Base-by-base conservation (phyloP, 441 rosid genomes). In the Arabidopsis hybrid region DNA sequence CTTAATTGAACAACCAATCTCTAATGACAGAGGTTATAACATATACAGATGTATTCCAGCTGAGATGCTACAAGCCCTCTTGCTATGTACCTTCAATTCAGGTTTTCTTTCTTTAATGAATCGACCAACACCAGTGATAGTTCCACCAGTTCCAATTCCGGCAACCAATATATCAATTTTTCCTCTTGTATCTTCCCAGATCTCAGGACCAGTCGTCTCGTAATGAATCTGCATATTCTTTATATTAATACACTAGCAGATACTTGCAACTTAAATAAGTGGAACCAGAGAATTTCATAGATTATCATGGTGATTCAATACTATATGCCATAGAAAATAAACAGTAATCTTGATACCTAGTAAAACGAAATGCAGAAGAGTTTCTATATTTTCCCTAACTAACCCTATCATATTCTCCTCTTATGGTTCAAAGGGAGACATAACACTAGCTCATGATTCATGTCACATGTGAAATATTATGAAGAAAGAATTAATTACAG, bases 201-300 rank as follows among this genome's bases (percentile, higher is more conserved):
- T 95, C 83, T 95, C 99, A 18, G 97, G 97, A 62, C 99, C 99
- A 66, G 99, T 95, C 45, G 99, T 95, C 88, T 89, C 94, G 61
- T 87, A 95, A 78, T 95, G 98, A 81, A 95, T 43, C 99, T 95
- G 87, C 82, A 82, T 21, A 52, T 60, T 40, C 21, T 18, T 46
- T 38, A 57, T n/a, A 58, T 69, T 62, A 69, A 51, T 55, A 66
- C 73, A 53, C 55, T 50, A 50, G 46, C 42, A 59, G 14, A 58
- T 45, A 18, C 52, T 32, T 63, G 63, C 64, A 65, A 14, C 55
- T 50, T 18, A 45, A 1, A 26, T 6, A 55, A 34, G 12, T 11
- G 32, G 51, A 69, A 63, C 66, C 59, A 40, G 72, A 21, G 40
- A 70, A 4, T 32, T 7, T 42, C 4, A 74, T 17, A 53, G 8